Conservation (phyloP, 208 protist species). For the Trichomonas vaginalis region DNA sequence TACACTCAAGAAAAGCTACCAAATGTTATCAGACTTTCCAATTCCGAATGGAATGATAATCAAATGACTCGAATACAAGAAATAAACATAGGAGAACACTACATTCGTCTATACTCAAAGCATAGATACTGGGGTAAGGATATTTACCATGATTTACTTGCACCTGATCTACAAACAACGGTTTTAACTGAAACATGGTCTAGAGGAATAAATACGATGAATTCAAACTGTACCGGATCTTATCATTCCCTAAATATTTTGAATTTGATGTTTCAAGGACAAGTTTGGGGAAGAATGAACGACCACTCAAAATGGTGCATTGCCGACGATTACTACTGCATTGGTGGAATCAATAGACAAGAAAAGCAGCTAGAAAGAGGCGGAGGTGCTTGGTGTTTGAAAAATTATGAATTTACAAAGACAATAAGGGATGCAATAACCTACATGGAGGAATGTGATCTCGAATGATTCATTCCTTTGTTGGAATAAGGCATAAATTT, state of each 20-base stretch:
- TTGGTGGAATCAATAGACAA: background rate
- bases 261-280: background rate
- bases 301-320: background rate
- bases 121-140: background rate
- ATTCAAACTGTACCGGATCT: background rate
- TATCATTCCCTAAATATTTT: background rate
- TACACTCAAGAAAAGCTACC: background rate
- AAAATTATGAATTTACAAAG: background rate
- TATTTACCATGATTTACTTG: background rate
- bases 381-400: background rate
- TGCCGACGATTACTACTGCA: background rate
- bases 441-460: background rate
- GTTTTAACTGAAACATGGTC: background rate
- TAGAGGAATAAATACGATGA: background rate
- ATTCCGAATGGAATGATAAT: background rate
- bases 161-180: background rate
- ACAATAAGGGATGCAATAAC: background rate
- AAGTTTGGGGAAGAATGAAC: background rate
- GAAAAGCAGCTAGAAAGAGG: background rate
- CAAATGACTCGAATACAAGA: background rate
- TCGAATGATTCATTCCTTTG: background rate
- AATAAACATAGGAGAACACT: background rate
- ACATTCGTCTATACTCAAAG: background rate
- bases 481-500: background rate
- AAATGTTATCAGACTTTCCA: background rate